A percentile compares a stretch with the other conserved stretches of the same genome.
Conservation (phyloP, 495 filamentous ascomycete genomes). For the Pseudevernia furfuracea region DNA sequence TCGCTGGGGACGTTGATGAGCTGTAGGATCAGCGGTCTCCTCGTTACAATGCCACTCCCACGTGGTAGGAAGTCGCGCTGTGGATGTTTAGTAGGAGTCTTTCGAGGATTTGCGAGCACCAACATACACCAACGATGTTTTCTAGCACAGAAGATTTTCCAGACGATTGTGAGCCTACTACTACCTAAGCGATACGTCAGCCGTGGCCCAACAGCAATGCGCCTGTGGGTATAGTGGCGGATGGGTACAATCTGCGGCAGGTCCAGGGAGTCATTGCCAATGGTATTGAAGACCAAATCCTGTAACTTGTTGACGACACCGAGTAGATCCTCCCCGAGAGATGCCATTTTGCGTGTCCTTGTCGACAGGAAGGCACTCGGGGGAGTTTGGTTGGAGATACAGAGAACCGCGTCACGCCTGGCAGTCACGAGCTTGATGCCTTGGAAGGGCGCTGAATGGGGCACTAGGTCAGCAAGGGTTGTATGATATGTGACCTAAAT, state of each 20-base stretch:
- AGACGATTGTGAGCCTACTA: conserved; percentile 96
- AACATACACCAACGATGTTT: conserved; percentile 74
- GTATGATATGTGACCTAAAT: neutral
- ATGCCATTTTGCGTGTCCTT: conserved; percentile 43
- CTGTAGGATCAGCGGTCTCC: conserved; percentile 89
- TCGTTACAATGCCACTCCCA: conserved; percentile 92
- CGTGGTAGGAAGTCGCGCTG: conserved; percentile 86
- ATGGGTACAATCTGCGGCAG: conserved; percentile 84
- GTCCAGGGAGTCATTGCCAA: conserved; percentile 96
- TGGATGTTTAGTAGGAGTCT: neutral
- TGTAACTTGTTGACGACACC: conserved; percentile 93
- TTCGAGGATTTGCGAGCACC: neutral
- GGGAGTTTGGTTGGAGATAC: conserved; percentile 4
- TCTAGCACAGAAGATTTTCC: conserved; percentile 99
- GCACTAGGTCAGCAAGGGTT: neutral
- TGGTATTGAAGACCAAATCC: conserved; percentile 98
- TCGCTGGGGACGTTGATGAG: conserved; percentile 95
- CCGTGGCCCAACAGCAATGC: conserved; percentile 1
- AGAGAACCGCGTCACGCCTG: conserved; percentile 14
- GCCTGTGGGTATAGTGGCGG: conserved; percentile 30
- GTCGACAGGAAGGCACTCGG: conserved; percentile 14
- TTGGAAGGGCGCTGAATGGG: neutral
- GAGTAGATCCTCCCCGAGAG: conserved; percentile 86
- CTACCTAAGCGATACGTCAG: conserved; percentile 55
- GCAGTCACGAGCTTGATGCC: conserved; percentile 9